These are phyloP conservation scores for Bruguiera sexangula DNA, from an alignment of 345 rosid genomes.

Conservation along the genomic window DNA sequence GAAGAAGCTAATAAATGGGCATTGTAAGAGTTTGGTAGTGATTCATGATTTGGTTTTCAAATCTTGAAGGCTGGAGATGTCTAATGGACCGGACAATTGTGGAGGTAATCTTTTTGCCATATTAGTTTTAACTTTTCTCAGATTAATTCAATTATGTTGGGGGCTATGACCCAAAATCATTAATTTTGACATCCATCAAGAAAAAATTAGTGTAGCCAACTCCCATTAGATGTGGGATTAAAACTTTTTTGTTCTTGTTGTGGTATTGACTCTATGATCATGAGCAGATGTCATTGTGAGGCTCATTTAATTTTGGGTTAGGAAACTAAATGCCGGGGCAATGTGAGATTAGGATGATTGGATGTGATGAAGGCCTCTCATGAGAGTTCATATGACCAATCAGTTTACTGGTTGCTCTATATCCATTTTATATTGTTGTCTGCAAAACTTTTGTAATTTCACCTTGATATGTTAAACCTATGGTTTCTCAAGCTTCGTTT, in stretches of 20 bases:
- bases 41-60: conserved; percentile 22
- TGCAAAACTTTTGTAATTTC: too few species aligned
- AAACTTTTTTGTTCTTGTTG: too few species aligned
- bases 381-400: background rate
- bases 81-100: conserved; percentile 47
- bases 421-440: too few species aligned
- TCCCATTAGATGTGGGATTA: too few species aligned
- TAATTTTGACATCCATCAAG: too few species aligned
- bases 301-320: too few species aligned
- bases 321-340: background rate
- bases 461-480: too few species aligned
- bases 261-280: too few species aligned
- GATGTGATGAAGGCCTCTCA: background rate
- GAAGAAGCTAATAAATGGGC: conserved; percentile 19
- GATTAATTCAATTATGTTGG: background rate
- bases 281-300: too few species aligned
- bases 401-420: too few species aligned
- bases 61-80: conserved; percentile 40
- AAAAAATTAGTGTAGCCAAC: too few species aligned
- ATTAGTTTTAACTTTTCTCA: background rate
- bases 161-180: background rate
- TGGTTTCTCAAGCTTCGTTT: too few species aligned
- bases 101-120: conserved; percentile 32
- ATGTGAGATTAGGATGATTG: background rate
- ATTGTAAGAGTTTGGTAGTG: conserved; percentile 21